These are phyloP conservation scores for Aspergillus saccharolyticus DNA, from an alignment of 495 filamentous ascomycete species.

Conservation along the genomic window DNA sequence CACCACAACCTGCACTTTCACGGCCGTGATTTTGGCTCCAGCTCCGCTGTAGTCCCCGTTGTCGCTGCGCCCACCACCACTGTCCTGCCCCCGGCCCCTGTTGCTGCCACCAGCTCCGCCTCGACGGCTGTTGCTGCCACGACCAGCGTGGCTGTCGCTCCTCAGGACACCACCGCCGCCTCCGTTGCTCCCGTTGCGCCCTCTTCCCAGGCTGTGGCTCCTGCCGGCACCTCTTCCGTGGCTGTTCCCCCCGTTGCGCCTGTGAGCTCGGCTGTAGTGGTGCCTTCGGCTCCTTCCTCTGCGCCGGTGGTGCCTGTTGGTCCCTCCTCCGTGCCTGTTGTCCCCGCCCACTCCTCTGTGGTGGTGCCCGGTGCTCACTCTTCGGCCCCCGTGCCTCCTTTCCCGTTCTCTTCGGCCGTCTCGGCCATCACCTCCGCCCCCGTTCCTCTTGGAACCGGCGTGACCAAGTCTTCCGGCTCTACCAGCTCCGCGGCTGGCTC, in stretches of 20 bases:
- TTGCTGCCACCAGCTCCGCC: constrained; percentile 8
- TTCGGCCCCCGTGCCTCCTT: neutral
- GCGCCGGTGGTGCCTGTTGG: neutral
- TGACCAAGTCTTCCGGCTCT: constrained; percentile 5
- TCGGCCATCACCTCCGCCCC: constrained; percentile 10
- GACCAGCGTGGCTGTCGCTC: constrained; percentile 1
- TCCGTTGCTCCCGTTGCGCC: constrained; percentile 7
- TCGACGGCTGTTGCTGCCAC: constrained; percentile 6
- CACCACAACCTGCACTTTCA: constrained; percentile 34
- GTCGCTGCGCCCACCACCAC: constrained; percentile 12
- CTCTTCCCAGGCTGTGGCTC: neutral
- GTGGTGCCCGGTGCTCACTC: neutral
- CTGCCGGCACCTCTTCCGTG: constrained; percentile 4
- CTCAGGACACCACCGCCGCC: neutral
- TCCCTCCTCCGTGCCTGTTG: constrained; percentile 8
- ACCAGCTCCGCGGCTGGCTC: neutral
- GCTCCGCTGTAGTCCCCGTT: constrained; percentile 9
- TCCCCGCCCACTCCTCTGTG: neutral
- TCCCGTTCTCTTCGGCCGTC: constrained; percentile 10
- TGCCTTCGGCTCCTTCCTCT: neutral
- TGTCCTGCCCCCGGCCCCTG: neutral
- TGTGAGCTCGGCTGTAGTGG: neutral
- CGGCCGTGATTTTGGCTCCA: constrained; percentile 24
- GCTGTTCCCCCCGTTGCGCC: neutral
- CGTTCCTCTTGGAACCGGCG: constrained; percentile 22